phyloP scores from a whole-genome alignment of 2,329 filamentous ascomycete genomes.

The Boeremia lycopersici region DNA sequence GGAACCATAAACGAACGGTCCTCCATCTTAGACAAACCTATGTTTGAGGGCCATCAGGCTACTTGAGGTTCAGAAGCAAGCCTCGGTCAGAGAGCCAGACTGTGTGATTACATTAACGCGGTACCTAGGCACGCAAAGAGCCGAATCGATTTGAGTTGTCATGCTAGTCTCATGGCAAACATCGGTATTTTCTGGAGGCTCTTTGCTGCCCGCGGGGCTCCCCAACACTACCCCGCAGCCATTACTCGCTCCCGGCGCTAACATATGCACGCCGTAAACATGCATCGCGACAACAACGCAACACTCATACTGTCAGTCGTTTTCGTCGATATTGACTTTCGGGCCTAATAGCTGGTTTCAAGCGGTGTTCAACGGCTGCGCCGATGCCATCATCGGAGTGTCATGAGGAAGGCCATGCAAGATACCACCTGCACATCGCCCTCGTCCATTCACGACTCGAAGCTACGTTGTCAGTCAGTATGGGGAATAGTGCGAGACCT shows the following conservation, averaged over 20 bases:
- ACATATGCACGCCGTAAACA: slow-evolving; percentile 3
- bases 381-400: too few species aligned
- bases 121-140: not conserved
- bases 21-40: slow-evolving; percentile 25
- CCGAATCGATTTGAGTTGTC: slow-evolving; percentile 24
- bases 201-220: slow-evolving; percentile 15
- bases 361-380: too few species aligned
- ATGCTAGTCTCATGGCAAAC: slow-evolving; percentile 24
- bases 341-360: too few species aligned
- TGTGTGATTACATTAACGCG: not conserved
- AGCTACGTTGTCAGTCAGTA: too few species aligned
- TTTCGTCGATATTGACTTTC: too few species aligned
- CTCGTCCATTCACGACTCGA: too few species aligned
- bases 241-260: slow-evolving; percentile 19
- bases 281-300: not conserved
- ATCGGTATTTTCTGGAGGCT: slow-evolving; percentile 24
- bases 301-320: too few species aligned
- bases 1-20: slow-evolving; percentile 38
- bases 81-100: too few species aligned
- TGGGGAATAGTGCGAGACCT: too few species aligned
- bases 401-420: too few species aligned
- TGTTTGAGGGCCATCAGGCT: not conserved
- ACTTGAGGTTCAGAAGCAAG: not conserved
- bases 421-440: too few species aligned
- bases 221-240: slow-evolving; percentile 30